Evolutionary conservation across 2,329 filamentous ascomycete genomes (phyloP).

Genomic region (Ophiostoma triangulosporum): DNA sequence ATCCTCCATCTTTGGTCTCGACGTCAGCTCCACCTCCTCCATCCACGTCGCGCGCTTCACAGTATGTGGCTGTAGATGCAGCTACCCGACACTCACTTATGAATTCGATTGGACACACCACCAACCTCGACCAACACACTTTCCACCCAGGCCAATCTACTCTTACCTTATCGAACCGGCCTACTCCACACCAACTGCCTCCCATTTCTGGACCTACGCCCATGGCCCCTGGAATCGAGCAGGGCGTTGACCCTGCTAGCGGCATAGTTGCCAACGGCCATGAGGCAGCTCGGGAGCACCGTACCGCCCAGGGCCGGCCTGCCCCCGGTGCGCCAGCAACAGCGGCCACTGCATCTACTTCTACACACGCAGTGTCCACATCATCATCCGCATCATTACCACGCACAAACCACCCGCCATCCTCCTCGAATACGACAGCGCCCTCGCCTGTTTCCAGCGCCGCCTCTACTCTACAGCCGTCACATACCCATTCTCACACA

Average conservation of each 20-base stretch:
- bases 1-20: background rate
- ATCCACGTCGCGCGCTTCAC: background rate
- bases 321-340: background rate
- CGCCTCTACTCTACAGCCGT: slow-evolving; percentile 2
- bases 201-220: slow-evolving; percentile 16
- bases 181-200: slow-evolving; percentile 17
- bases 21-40: background rate
- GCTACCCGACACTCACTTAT: slow-evolving; percentile 36
- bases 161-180: background rate
- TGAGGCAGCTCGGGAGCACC: background rate
- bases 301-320: background rate
- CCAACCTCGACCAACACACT: background rate
- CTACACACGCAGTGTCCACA: background rate
- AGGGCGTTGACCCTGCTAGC: slow-evolving; percentile 10
- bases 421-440: background rate
- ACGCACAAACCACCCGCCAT: background rate
- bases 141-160: background rate
- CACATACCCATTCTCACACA: background rate
- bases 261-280: background rate
- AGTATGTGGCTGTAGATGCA: slow-evolving; percentile 27
- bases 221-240: slow-evolving; percentile 19
- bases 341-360: background rate
- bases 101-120: slow-evolving; percentile 29
- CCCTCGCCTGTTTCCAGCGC: background rate
- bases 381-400: background rate